Percentiles rank a stretch among this genome's conserved stretches.
Conservation (phyloP, 768 basidiomycete genomes). For the Boletellus ananas region DNA sequence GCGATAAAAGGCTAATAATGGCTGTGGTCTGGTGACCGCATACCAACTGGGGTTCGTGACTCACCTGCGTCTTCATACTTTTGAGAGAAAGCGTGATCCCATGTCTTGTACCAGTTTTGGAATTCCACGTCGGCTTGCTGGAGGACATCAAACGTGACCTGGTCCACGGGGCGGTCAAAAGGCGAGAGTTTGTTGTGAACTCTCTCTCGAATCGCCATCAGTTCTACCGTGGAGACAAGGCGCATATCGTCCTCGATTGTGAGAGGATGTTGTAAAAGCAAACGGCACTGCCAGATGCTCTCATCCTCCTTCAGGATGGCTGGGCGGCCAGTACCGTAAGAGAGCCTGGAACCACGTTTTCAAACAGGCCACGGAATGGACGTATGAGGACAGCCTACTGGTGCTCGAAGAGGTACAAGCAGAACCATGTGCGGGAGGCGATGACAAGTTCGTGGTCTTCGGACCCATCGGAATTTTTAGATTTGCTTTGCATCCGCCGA, state of each 20-base stretch:
- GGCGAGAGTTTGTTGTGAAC: slow-evolving; percentile 81
- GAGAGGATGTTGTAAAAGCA: slow-evolving; percentile 80
- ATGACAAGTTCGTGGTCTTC: slow-evolving; percentile 79
- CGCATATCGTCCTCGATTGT: slow-evolving; percentile 93
- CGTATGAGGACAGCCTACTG: slow-evolving; percentile 53
- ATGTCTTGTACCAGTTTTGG: slow-evolving; percentile 73
- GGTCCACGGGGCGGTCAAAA: slow-evolving; percentile 69
- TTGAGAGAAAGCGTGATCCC: slow-evolving; percentile 77
- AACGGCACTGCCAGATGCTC: slow-evolving; percentile 76
- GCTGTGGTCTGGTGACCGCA: slow-evolving; percentile 3
- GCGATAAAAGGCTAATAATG: slow-evolving; percentile 71
- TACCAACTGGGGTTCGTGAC: slow-evolving; percentile 17
- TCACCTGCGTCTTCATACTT: slow-evolving; percentile 80
- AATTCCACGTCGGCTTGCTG: slow-evolving; percentile 76
- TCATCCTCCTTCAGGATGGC: slow-evolving; percentile 92
- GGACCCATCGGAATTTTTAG: slow-evolving; percentile 41
- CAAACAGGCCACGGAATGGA: background rate
- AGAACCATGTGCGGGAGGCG: slow-evolving; percentile 87
- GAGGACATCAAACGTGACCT: slow-evolving; percentile 68
- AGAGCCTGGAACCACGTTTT: slow-evolving; percentile 55
- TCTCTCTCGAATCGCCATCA: slow-evolving; percentile 85
- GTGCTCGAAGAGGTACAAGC: slow-evolving; percentile 89
- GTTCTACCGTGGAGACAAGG: slow-evolving; percentile 89
- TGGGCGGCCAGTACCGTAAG: slow-evolving; percentile 91
- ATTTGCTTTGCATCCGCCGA: slow-evolving; percentile 70